A percentile compares a stretch with the other conserved stretches of the same genome.
phyloP scores from a whole-genome alignment of 139 green algal species.

The Chlamydomonas sp. region DNA sequence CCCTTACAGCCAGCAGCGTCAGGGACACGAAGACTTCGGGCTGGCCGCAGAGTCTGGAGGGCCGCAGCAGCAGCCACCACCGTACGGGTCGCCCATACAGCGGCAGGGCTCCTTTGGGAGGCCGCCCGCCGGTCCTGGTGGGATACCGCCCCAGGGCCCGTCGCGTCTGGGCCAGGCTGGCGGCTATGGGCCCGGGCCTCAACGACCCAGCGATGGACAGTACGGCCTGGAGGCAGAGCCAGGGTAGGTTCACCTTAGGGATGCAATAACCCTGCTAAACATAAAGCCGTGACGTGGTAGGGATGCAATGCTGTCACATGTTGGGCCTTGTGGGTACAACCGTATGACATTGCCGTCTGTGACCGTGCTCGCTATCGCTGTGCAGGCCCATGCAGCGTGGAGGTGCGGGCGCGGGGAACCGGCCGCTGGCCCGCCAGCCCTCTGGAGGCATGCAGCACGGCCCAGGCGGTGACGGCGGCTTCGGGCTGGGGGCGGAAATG shows the following conservation, averaged over 20 bases:
- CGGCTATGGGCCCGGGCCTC: neutral
- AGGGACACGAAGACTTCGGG: neutral
- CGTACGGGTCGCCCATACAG: neutral
- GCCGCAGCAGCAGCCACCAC: neutral
- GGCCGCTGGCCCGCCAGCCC: constrained; percentile 4
- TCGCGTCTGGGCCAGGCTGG: neutral
- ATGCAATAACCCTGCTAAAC: neutral
- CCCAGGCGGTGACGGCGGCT: neutral
- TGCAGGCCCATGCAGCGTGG: constrained; percentile 1
- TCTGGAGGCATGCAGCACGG: neutral
- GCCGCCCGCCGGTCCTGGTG: neutral
- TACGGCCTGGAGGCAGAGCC: constrained; percentile 23
- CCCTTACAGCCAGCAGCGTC: neutral
- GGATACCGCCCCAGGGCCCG: too few species aligned
- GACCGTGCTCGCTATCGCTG: neutral
- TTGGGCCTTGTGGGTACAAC: too few species aligned
- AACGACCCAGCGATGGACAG: neutral
- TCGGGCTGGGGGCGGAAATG: constrained; percentile 10
- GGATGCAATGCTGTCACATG: too few species aligned
- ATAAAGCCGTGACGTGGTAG: too few species aligned
- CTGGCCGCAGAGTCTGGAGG: neutral
- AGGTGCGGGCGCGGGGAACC: neutral
- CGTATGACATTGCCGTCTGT: too few species aligned
- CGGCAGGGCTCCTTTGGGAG: neutral
- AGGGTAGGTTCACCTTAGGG: neutral